Evolutionary conservation across 371 early-diverging fungal genomes (phyloP), one percentile per base, ranked within the genome.

Genomic region (Lichtheimia ornata): DNA sequence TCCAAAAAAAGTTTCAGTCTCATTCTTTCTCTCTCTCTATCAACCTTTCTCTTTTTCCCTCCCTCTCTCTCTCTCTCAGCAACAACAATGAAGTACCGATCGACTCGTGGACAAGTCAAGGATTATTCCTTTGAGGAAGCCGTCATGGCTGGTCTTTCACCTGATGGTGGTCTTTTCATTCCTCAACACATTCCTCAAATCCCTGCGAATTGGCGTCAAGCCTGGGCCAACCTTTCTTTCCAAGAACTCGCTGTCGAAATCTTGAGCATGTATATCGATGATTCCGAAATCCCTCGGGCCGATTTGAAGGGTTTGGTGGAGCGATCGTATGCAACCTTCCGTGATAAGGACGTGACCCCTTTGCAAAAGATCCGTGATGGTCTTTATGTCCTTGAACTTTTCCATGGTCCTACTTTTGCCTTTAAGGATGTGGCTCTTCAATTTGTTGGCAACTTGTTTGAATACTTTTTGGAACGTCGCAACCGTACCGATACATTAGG

Each of bases 391-490:
- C 83, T 98, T 59, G 97, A 98, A 79, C 85, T 98, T 44, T 96
- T 94, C 90, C 97, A 95, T 64, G 98, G 97, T 2, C 97, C 97
- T 12, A 97, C 97, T 2, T 95, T 95, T 78, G 97, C 97, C 20
- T 98, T 98, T 83, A 98, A 98, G 81, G 98, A 98, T 65, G 96
- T 97, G 45, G 98, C 97, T 6, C 82, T 97, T 64, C 98, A 98
- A 77, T 91, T 96, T 63, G 83, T 97, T 41, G 98, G 98, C 40
- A 97, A 98, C 83, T 74, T 97, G 65, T 98, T 98, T 69, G 97
- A 98, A 79, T 97, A 90, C 82, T 96, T 98, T 73, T 87, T 98
- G 58, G 85, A 86, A 61, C 86, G 94, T 65, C 84, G 86, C 62
- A 93, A 93, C 66, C 68, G 68, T 11, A 67, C 67, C 6, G 74